phyloP scores from a whole-genome alignment of 768 basidiomycete species.

The Mrakia blollopis region DNA sequence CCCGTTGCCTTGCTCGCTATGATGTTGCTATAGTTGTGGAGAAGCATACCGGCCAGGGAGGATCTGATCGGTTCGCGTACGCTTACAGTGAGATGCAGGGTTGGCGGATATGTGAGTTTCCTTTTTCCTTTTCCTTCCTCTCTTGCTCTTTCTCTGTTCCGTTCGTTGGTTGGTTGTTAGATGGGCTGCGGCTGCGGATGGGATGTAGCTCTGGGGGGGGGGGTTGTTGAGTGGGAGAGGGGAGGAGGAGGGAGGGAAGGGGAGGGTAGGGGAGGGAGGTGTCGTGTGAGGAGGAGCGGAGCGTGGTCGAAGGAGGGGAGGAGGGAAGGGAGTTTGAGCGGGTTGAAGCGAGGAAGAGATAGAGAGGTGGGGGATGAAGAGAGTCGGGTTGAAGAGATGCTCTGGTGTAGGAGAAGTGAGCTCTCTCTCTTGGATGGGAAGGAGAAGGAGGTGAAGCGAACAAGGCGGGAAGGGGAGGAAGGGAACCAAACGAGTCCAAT shows the following conservation, averaged over 20 bases:
- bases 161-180: background rate
- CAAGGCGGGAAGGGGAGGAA: background rate
- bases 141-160: background rate
- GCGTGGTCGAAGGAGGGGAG: background rate
- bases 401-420: background rate
- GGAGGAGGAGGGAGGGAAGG: background rate
- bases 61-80: constrained; percentile 51
- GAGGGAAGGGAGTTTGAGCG: background rate
- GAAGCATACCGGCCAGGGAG: constrained; percentile 69
- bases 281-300: constrained; percentile 7
- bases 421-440: too few species aligned
- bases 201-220: background rate
- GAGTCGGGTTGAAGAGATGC: background rate
- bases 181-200: too few species aligned
- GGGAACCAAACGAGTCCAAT: background rate
- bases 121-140: background rate
- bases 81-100: constrained; percentile 96
- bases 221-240: too few species aligned
- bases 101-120: constrained; percentile 87
- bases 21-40: constrained; percentile 57
- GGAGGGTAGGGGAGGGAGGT: background rate
- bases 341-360: background rate
- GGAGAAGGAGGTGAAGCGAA: background rate
- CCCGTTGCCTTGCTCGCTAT: background rate
- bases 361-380: background rate